phyloP scores from a whole-genome alignment of 2,329 filamentous ascomycete species.

The Westerdykella sp. region DNA sequence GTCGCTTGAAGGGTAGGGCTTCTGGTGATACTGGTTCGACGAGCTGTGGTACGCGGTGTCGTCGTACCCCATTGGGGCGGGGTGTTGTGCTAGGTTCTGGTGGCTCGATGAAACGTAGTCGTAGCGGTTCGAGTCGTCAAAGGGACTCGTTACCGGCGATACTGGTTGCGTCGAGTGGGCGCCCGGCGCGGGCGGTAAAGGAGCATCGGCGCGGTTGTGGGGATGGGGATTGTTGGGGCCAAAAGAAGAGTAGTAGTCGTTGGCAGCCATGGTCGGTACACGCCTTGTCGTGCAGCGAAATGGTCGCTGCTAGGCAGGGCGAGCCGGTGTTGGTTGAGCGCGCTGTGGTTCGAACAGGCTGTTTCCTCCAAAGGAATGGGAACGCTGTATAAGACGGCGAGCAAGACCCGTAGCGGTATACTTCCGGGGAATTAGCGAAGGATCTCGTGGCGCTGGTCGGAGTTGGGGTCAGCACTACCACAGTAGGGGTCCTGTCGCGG shows the following conservation, averaged over 20 bases:
- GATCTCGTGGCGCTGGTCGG: too few species aligned
- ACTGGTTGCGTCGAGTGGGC: constrained; percentile 24
- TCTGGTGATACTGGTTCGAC: constrained; percentile 22
- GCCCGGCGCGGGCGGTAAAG: constrained; percentile 30
- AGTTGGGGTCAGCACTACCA: too few species aligned
- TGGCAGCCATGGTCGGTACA: constrained; percentile 38
- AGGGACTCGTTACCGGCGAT: constrained; percentile 30
- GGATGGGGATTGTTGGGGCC: constrained; percentile 11
- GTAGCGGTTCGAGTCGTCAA: constrained; percentile 41
- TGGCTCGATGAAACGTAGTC: constrained; percentile 38
- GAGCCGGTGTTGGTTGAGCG: too few species aligned
- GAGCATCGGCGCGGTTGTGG: constrained; percentile 36
- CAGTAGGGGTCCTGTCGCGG: too few species aligned
- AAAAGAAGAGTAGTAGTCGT: constrained; percentile 56
- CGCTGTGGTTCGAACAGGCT: too few species aligned
- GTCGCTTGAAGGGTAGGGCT: constrained; percentile 47
- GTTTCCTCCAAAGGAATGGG: too few species aligned
- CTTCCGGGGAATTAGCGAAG: too few species aligned
- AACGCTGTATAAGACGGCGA: too few species aligned
- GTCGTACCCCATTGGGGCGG: constrained; percentile 52
- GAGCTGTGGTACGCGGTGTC: constrained; percentile 53
- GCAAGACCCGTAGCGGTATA: too few species aligned
- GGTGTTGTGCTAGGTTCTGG: constrained; percentile 22
- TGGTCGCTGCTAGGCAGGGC: too few species aligned
- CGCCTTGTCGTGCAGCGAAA: too few species aligned